A percentile compares a stretch with the other conserved stretches of the same genome.
phyloP scores from a whole-genome alignment of 768 basidiomycete genomes.

The Coprinopsis sp. region DNA sequence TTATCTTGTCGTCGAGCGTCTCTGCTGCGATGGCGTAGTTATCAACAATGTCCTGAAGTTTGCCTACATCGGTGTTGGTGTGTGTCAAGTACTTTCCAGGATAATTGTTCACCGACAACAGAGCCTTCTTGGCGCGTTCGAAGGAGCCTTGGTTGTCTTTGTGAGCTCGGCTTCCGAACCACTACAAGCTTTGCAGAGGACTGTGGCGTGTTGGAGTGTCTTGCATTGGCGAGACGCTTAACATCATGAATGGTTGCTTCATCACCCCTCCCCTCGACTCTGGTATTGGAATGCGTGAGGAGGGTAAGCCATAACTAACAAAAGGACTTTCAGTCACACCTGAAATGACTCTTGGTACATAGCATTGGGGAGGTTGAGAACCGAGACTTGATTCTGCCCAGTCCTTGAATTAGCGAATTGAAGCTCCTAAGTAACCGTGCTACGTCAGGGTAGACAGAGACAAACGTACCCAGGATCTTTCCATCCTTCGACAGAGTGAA shows the following conservation, averaged over 20 bases:
- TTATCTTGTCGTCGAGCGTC: slow-evolving; percentile 27
- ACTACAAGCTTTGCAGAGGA: slow-evolving; percentile 24
- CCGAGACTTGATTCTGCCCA: slow-evolving; percentile 35
- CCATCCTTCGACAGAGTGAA: too few species aligned
- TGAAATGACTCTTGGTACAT: slow-evolving; percentile 33
- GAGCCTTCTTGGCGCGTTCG: slow-evolving; percentile 23
- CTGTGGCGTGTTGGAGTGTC: slow-evolving; percentile 12
- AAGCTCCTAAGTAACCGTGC: too few species aligned
- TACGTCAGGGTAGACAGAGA: too few species aligned
- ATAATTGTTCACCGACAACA: slow-evolving; percentile 18
- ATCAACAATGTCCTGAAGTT: slow-evolving; percentile 25
- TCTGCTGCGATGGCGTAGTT: slow-evolving; percentile 28
- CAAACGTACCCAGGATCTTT: too few species aligned
- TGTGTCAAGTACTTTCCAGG: slow-evolving; percentile 22
- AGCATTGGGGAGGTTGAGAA: slow-evolving; percentile 31
- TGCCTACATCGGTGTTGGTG: slow-evolving; percentile 24
- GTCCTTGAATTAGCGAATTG: too few species aligned
- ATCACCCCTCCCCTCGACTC: slow-evolving; percentile 40
- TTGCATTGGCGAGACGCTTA: slow-evolving; percentile 23
- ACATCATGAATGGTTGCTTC: slow-evolving; percentile 48
- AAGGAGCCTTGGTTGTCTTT: slow-evolving; percentile 24
- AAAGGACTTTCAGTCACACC: slow-evolving; percentile 22
- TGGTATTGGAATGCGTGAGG: slow-evolving; percentile 13
- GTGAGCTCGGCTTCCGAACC: slow-evolving; percentile 24
- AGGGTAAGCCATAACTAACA: not conserved